These are phyloP conservation scores for Stagonosporopsis rhizophila DNA, from an alignment of 2,329 filamentous ascomycete genomes.

Conservation along the genomic window DNA sequence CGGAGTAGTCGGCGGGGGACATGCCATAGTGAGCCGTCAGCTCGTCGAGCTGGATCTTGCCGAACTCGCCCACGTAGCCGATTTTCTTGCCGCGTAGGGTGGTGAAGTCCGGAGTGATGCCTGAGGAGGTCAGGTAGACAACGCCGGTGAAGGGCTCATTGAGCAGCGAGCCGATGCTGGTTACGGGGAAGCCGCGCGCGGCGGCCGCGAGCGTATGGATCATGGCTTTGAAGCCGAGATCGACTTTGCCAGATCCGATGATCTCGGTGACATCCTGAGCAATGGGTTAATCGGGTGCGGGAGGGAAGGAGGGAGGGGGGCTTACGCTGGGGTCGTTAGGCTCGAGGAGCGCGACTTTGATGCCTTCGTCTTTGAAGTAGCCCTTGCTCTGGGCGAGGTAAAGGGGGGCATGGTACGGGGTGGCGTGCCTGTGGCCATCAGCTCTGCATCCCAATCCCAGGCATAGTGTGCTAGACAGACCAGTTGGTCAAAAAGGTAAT, in stretches of 20 bases:
- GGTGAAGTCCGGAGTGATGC: slow-evolving; percentile 77
- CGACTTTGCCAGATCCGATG: slow-evolving; percentile 76
- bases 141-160: slow-evolving; percentile 83
- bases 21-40: slow-evolving; percentile 80
- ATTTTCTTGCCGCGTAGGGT: slow-evolving; percentile 78
- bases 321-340: slow-evolving; percentile 75
- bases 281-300: slow-evolving; percentile 11
- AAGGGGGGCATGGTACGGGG: slow-evolving; percentile 79
- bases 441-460: neutral
- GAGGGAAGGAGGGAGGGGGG: no score
- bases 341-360: slow-evolving; percentile 79
- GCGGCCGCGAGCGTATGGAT: slow-evolving; percentile 82
- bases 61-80: slow-evolving; percentile 81
- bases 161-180: slow-evolving; percentile 75
- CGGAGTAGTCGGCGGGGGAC: slow-evolving; percentile 74
- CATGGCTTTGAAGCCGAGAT: slow-evolving; percentile 84
- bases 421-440: slow-evolving; percentile 70
- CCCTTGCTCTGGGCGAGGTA: slow-evolving; percentile 80
- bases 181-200: slow-evolving; percentile 75
- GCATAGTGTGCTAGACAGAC: slow-evolving; percentile 54
- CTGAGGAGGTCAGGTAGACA: slow-evolving; percentile 75
- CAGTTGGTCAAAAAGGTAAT: slow-evolving; percentile 86
- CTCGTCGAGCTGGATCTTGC: slow-evolving; percentile 83
- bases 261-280: slow-evolving; percentile 77
- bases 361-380: slow-evolving; percentile 76